A percentile compares a stretch with the other conserved stretches of the same genome.
These are phyloP conservation scores for Psilocybe azurescens DNA, from an alignment of 768 basidiomycete genomes.

Conservation along the genomic window DNA sequence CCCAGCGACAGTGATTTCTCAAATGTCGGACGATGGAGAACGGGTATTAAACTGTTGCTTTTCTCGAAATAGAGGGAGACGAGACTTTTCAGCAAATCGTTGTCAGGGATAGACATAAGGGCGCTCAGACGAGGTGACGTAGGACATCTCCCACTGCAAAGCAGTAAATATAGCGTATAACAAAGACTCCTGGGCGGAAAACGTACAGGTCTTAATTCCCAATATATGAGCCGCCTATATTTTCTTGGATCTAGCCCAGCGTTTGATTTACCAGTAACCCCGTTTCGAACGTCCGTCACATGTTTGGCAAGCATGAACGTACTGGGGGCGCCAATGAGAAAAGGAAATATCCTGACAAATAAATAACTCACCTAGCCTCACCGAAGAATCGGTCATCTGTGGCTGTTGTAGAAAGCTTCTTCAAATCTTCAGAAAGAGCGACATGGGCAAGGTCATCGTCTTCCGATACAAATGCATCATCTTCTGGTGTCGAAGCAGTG, in stretches of 20 bases:
- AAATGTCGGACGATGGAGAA: slow-evolving; percentile 75
- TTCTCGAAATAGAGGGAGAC: slow-evolving; percentile 63
- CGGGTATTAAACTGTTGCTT: slow-evolving; percentile 55
- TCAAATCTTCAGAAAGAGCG: slow-evolving; percentile 35
- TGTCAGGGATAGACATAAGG: slow-evolving; percentile 53
- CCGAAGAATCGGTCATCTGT: slow-evolving; percentile 46
- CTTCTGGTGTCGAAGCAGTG: slow-evolving; percentile 10
- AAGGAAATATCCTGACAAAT: background rate
- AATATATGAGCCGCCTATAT: slow-evolving; percentile 31
- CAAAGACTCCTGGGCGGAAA: background rate
- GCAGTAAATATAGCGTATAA: background rate
- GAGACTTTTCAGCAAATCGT: slow-evolving; percentile 51
- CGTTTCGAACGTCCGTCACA: slow-evolving; percentile 45
- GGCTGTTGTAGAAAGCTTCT: slow-evolving; percentile 31
- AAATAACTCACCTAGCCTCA: slow-evolving; percentile 33
- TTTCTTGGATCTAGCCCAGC: slow-evolving; percentile 16
- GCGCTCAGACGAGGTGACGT: slow-evolving; percentile 24
- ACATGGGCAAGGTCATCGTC: slow-evolving; percentile 39
- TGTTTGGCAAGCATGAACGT: slow-evolving; percentile 45
- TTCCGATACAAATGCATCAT: slow-evolving; percentile 9
- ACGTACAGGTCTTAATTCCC: slow-evolving; percentile 35
- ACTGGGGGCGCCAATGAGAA: slow-evolving; percentile 26
- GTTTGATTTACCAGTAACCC: slow-evolving; percentile 31
- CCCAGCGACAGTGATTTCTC: slow-evolving; percentile 49
- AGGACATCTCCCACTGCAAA: slow-evolving; percentile 43